A percentile compares a stretch with the other conserved stretches of the same genome.
Conservation (phyloP, 257 asterid species). For the Dorcoceras hygrometricum region DNA sequence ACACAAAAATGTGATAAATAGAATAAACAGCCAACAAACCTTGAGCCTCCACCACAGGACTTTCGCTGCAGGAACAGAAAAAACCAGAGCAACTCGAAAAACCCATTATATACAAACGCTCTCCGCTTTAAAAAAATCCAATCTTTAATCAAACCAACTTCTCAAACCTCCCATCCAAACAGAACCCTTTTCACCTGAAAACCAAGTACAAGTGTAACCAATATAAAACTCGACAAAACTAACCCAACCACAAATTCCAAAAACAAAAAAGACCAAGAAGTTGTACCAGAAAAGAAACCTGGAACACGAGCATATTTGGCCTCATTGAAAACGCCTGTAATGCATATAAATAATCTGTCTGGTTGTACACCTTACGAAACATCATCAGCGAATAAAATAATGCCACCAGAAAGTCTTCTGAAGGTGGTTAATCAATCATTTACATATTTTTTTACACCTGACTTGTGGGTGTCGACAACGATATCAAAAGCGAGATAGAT, state of each 20-base stretch:
- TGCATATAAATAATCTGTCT: too few species aligned
- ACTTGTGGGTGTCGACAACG: too few species aligned
- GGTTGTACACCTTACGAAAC: too few species aligned
- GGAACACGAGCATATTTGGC: too few species aligned
- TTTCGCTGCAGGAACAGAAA: slow-evolving; percentile 40
- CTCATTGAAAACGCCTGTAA: too few species aligned
- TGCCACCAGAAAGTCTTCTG: too few species aligned
- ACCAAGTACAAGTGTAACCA: slow-evolving; percentile 20
- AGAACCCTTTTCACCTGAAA: slow-evolving; percentile 21
- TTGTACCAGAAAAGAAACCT: neutral
- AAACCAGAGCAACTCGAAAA: slow-evolving; percentile 54
- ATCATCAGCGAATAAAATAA: too few species aligned
- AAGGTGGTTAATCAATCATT: too few species aligned
- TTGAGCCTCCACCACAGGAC: slow-evolving; percentile 27
- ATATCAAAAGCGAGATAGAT: too few species aligned
- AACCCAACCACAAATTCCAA: slow-evolving; percentile 8
- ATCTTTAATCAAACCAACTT: slow-evolving; percentile 25
- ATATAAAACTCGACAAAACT: slow-evolving; percentile 1
- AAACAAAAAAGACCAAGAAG: neutral
- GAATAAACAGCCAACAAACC: slow-evolving; percentile 31
- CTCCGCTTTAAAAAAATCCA: slow-evolving; percentile 21
- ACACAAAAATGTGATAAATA: neutral
- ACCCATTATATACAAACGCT: slow-evolving; percentile 33
- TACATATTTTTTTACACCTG: too few species aligned
- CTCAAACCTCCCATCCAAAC: slow-evolving; percentile 15